Percentiles rank a stretch among this genome's conserved stretches.
These are phyloP conservation scores for Podila epigama DNA, from an alignment of 192 early-diverging fungal species.

Conservation along the genomic window DNA sequence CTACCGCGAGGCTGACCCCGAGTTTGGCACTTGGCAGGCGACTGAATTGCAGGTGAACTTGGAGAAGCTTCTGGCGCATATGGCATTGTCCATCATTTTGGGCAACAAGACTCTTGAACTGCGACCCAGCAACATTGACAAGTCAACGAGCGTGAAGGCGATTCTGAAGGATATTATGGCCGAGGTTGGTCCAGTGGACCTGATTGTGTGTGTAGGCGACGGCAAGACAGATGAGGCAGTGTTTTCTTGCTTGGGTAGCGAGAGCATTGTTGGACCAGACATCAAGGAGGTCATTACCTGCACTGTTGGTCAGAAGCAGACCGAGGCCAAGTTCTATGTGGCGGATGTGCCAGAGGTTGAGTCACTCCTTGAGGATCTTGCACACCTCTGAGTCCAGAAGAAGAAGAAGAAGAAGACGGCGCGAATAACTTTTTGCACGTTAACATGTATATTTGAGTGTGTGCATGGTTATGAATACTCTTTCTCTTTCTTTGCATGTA, in stretches of 20 bases:
- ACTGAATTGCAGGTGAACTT: slow-evolving; percentile 97
- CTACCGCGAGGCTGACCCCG: slow-evolving; percentile 93
- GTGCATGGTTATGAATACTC: no score
- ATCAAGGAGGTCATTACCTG: slow-evolving; percentile 72
- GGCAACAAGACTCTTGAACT: slow-evolving; percentile 98
- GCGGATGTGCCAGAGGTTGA: slow-evolving; percentile 69
- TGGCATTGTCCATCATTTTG: slow-evolving; percentile 92
- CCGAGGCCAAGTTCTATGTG: slow-evolving; percentile 89
- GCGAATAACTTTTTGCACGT: neutral
- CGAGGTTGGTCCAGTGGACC: slow-evolving; percentile 59
- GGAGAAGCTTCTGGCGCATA: slow-evolving; percentile 92
- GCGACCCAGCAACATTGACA: slow-evolving; percentile 92
- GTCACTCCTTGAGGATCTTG: slow-evolving; percentile 50
- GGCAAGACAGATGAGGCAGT: slow-evolving; percentile 95
- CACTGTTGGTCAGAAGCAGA: slow-evolving; percentile 98
- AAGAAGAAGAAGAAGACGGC: neutral
- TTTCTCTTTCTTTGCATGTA: no score
- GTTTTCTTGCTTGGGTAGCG: slow-evolving; percentile 73
- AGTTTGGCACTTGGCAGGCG: slow-evolving; percentile 98
- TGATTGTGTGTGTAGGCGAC: slow-evolving; percentile 90
- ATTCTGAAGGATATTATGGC: slow-evolving; percentile 82
- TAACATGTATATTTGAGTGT: no score
- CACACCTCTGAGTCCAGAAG: slow-evolving; percentile 19
- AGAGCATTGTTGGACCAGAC: slow-evolving; percentile 42
- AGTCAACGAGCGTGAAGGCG: slow-evolving; percentile 84